Base-by-base conservation (phyloP, 1,139 yeast species). In the Yarrowia galli region DNA sequence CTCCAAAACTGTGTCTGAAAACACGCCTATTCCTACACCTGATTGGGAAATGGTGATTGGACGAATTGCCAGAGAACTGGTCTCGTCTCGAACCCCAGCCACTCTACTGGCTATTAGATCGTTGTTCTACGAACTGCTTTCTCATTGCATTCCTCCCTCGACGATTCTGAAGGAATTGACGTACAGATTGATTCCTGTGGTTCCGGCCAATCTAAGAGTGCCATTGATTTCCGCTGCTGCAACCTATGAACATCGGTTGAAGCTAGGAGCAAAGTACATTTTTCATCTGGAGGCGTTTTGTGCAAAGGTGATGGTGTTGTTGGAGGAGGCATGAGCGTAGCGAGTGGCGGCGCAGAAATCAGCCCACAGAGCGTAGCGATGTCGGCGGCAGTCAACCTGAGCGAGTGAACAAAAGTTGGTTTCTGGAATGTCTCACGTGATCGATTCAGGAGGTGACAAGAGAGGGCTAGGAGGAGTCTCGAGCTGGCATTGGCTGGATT, bases 261-360 rank as follows among this genome's bases (percentile, higher is more conserved):
- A 95, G 71, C 81, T 91, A 70, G 99, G 99, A 0, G 85, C 85
- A 71, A 95, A 95, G 77, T 90, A 95, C 56, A 95, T 95, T 18
- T 95, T 92, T 78, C 99, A 95, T 77, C 80, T 95, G 69, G 99
- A 95, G 79, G 99, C 98, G 0, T 95, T 92, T 76, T 86, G 91
- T 20, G 98, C 98, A 0, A 89, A 86, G 75, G 86, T 87, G 2
- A 95, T 95, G 98, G 87, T 65, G 36, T 43, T 46, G 45, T 18
- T 46, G 46, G 63, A 64, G 61, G 45, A 53, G 28, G 12, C 35
- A n/a, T 16, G 53, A 46, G 53, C 53, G 36, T 9, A 45, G 49
- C 49, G 48, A 35, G 9, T 28, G n/a, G n/a, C n/a, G n/a, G n/a
- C n/a, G n/a, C n/a, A n/a, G n/a, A n/a, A n/a, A n/a, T n/a, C n/a